Percentiles rank a stretch among this genome's conserved stretches.
phyloP scores from a whole-genome alignment of 2,329 filamentous ascomycete genomes.

The Phialophora tarda region DNA sequence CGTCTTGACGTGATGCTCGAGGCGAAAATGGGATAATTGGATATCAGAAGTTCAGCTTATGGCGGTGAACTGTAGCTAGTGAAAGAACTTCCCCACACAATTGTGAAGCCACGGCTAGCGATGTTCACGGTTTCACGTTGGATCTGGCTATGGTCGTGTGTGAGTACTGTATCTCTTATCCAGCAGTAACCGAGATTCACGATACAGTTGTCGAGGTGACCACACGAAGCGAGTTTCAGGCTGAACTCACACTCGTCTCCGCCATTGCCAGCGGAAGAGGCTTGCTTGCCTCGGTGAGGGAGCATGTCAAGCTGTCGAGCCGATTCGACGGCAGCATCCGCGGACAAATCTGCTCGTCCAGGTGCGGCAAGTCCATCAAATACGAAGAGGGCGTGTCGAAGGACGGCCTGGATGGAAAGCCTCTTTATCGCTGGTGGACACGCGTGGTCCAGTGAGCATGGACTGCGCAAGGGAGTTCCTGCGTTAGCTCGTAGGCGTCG shows the following conservation, averaged over 20 bases:
- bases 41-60: slow-evolving; percentile 14
- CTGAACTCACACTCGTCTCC: background rate
- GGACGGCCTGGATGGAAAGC: slow-evolving; percentile 20
- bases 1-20: slow-evolving; percentile 14
- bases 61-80: slow-evolving; percentile 21
- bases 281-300: background rate
- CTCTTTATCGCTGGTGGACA: slow-evolving; percentile 10
- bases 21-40: slow-evolving; percentile 21
- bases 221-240: slow-evolving; percentile 25
- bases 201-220: slow-evolving; percentile 22
- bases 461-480: slow-evolving; percentile 27
- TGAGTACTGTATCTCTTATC: slow-evolving; percentile 22
- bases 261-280: slow-evolving; percentile 4
- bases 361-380: background rate
- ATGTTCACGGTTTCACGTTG: slow-evolving; percentile 1
- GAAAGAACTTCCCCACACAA: slow-evolving; percentile 1
- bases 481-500: slow-evolving; percentile 32
- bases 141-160: background rate
- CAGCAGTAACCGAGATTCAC: slow-evolving; percentile 22
- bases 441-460: slow-evolving; percentile 13
- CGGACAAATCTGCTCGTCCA: slow-evolving; percentile 2
- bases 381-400: slow-evolving; percentile 5
- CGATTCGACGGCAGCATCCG: slow-evolving; percentile 30
- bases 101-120: background rate
- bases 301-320: slow-evolving; percentile 3